Conservation (phyloP, 1,284 basidiomycete genomes). For the Fistulina hepatica region DNA sequence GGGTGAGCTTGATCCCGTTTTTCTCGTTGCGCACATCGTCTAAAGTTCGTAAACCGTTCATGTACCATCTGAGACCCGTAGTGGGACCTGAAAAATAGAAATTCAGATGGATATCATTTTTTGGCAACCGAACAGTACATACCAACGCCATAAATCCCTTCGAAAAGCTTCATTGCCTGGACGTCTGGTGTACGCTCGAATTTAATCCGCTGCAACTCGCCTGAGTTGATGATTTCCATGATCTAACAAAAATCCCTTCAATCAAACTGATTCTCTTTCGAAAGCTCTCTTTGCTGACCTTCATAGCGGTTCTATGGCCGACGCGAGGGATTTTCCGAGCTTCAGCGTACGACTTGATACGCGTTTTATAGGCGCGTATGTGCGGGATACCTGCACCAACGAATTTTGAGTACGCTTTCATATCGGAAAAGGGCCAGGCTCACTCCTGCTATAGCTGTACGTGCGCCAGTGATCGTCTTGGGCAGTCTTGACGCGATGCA, state of each 20-base stretch:
- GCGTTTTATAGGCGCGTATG: slow-evolving; percentile 41
- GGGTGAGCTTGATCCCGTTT: slow-evolving; percentile 49
- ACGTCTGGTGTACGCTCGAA: slow-evolving; percentile 56
- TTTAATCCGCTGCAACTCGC: slow-evolving; percentile 47
- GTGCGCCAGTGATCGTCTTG: slow-evolving; percentile 55
- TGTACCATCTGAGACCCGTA: slow-evolving; percentile 64
- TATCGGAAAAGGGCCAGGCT: slow-evolving; percentile 7
- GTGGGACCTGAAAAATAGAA: slow-evolving; percentile 33
- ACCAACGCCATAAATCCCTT: slow-evolving; percentile 83
- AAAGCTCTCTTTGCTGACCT: slow-evolving; percentile 34
- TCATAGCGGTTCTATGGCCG: slow-evolving; percentile 63
- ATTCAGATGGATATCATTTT: slow-evolving; percentile 1
- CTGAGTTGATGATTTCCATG: slow-evolving; percentile 67
- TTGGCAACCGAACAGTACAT: slow-evolving; percentile 16
- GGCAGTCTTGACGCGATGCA: slow-evolving; percentile 46
- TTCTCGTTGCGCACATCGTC: slow-evolving; percentile 58
- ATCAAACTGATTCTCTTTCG: background rate
- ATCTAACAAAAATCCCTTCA: slow-evolving; percentile 35
- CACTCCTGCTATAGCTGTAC: slow-evolving; percentile 52
- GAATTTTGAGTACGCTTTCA: slow-evolving; percentile 3
- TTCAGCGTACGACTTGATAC: slow-evolving; percentile 52
- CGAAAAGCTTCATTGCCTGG: slow-evolving; percentile 42
- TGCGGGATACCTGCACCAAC: slow-evolving; percentile 39
- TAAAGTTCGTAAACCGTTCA: slow-evolving; percentile 66
- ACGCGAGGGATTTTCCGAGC: slow-evolving; percentile 56